phyloP scores from a whole-genome alignment of 441 rosid genomes.

The Syzygium malaccense region DNA sequence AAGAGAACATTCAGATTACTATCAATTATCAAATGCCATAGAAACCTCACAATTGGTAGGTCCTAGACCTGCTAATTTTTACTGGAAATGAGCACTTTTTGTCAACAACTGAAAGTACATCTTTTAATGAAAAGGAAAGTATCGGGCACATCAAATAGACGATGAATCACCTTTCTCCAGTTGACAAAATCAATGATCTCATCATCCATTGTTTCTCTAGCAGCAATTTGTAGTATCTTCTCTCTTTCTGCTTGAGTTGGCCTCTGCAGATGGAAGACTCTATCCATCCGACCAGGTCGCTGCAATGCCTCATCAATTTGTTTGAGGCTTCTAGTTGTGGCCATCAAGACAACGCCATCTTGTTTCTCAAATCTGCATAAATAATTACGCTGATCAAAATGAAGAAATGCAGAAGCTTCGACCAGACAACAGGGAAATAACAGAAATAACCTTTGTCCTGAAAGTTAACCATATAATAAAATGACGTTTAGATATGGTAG shows the following conservation, averaged over 20 bases:
- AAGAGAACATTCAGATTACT: not conserved
- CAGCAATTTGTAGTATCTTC: conserved; percentile 65
- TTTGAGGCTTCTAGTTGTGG: conserved; percentile 83
- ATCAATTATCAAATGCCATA: not conserved
- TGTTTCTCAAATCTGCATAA: conserved; percentile 84
- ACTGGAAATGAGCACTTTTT: not conserved
- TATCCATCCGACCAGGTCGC: conserved; percentile 98
- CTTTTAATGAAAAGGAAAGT: not conserved
- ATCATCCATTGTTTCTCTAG: conserved; percentile 86
- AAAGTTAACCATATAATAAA: not conserved
- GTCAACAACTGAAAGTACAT: not conserved
- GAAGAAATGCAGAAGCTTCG: conserved; percentile 2
- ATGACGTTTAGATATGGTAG: not conserved
- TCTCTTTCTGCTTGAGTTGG: conserved; percentile 95
- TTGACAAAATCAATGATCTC: conserved; percentile 73
- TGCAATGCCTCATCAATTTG: conserved; percentile 92
- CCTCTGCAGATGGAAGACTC: conserved; percentile 84
- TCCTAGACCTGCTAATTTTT: not conserved
- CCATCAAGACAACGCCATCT: conserved; percentile 98
- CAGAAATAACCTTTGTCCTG: not conserved
- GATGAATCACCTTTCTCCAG: conserved; percentile 73
- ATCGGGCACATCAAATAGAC: not conserved
- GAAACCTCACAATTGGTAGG: not conserved
- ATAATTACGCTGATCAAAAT: not conserved
- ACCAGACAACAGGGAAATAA: not conserved